Evolutionary conservation across 345 rosid species (phyloP).

Genomic region (Litchi chinensis): DNA sequence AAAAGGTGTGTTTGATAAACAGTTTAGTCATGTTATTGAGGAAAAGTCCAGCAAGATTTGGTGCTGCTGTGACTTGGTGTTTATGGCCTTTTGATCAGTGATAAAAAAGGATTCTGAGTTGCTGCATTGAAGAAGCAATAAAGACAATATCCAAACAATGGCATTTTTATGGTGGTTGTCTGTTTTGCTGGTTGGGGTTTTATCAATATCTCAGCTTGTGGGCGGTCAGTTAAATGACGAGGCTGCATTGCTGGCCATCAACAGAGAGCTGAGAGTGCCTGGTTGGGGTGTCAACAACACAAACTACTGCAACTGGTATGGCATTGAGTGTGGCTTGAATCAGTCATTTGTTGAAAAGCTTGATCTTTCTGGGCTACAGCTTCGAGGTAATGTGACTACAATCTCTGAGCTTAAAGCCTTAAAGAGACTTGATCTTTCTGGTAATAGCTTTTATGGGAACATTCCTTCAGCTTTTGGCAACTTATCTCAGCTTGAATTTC

Average conservation of each 20-base stretch:
- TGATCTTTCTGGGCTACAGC: constrained; percentile 76
- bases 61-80: constrained; percentile 17
- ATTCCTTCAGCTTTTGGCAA: constrained; percentile 69
- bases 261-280: constrained; percentile 67
- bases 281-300: constrained; percentile 80
- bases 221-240: constrained; percentile 53
- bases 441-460: constrained; percentile 67
- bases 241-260: constrained; percentile 66
- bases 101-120: constrained; percentile 22
- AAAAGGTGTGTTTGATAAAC: not conserved
- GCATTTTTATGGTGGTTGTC: constrained; percentile 37
- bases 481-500: constrained; percentile 65
- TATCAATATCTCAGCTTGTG: constrained; percentile 47
- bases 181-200: constrained; percentile 55
- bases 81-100: constrained; percentile 2
- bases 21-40: constrained; percentile 10
- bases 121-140: constrained; percentile 12
- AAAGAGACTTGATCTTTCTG: constrained; percentile 63
- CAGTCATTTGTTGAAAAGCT: constrained; percentile 72
- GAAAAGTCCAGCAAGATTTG: constrained; percentile 19
- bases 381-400: constrained; percentile 70
- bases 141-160: constrained; percentile 34
- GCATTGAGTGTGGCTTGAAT: constrained; percentile 64
- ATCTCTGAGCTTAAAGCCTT: constrained; percentile 72
- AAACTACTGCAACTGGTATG: constrained; percentile 76